Conservation (phyloP, 768 basidiomycete genomes). For the Mycena amicta region DNA sequence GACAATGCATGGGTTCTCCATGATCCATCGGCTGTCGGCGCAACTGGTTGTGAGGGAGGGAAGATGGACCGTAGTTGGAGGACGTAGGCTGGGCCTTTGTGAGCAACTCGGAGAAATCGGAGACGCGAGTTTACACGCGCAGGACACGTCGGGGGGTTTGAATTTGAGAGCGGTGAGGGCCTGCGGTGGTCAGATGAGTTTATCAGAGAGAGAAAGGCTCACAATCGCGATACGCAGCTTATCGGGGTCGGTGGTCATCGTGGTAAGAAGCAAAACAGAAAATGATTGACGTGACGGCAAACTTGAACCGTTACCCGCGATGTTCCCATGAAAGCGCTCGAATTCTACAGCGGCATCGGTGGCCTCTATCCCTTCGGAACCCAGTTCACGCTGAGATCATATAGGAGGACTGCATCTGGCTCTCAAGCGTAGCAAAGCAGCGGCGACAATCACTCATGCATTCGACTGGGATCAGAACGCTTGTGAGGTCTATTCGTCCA, state of each 20-base stretch:
- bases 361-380: too few species aligned
- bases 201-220: conserved; percentile 17
- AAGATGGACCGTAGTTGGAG: conserved; percentile 43
- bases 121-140: conserved; percentile 35
- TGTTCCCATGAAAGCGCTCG: conserved; percentile 38
- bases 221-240: conserved; percentile 47
- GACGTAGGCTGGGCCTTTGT: conserved; percentile 41
- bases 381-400: conserved; percentile 1
- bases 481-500: conserved; percentile 67
- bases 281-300: neutral
- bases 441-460: conserved; percentile 58
- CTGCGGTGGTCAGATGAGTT: conserved; percentile 29
- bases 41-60: conserved; percentile 24
- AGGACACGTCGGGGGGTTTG: conserved; percentile 45
- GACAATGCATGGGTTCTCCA: conserved; percentile 47
- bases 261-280: neutral
- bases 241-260: conserved; percentile 30
- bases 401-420: conserved; percentile 77
- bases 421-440: conserved; percentile 51
- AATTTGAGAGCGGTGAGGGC: conserved; percentile 48
- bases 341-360: conserved; percentile 87
- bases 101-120: neutral
- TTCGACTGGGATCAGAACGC: conserved; percentile 84
- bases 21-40: conserved; percentile 25
- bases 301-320: conserved; percentile 9